Evolutionary conservation across 441 rosid species (phyloP), one percentile per base, ranked within the genome.

Genomic region (Pelargonium citronellum): DNA sequence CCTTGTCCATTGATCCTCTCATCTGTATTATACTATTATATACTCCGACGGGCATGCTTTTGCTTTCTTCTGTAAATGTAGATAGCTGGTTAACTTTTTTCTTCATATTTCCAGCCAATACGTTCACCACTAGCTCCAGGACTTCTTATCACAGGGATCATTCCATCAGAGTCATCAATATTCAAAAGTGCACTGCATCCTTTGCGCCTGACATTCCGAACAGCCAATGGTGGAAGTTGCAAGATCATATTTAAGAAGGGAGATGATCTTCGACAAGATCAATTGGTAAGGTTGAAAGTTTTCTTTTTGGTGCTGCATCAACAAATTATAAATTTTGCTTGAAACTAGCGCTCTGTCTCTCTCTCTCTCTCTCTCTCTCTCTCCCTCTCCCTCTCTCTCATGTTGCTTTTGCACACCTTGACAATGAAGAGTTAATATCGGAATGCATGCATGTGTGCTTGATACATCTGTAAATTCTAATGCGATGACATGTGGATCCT

Each of bases 261-360:
- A 77, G 99, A 95, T 81, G 97, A 95, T 81, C 85, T 95, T 78
- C 87, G 97, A 41, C 99, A 95, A 84, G 99, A 95, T 79, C 98
- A 95, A 82, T 83, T 95, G 95, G 99, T 95, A 90, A 71, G 62
- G 62, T 63, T 69, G 46, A 27, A 57, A 12, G 53, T 63, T 47
- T 64, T 1, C 37, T 41, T 12, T 0, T 8, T 41, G 46, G 46
- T 71, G 43, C 16, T 67, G 73, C 67, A 55, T 65, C 16, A 51
- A n/a, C 41, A 67, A 75, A 73, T 16, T 78, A 17, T 19, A 63
- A 60, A 22, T 5, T 10, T 13, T 41, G 41, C 43, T 27, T 20
- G 12, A 22, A 60, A 60, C n/a, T 60, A 10, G 15, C 68, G 53
- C 53, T 19, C 53, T 37, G 12, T 68, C 7, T 15, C 9, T 24